Base-by-base conservation (phyloP, 73 alveolate genomes). In the Paramecium octaurelia region DNA sequence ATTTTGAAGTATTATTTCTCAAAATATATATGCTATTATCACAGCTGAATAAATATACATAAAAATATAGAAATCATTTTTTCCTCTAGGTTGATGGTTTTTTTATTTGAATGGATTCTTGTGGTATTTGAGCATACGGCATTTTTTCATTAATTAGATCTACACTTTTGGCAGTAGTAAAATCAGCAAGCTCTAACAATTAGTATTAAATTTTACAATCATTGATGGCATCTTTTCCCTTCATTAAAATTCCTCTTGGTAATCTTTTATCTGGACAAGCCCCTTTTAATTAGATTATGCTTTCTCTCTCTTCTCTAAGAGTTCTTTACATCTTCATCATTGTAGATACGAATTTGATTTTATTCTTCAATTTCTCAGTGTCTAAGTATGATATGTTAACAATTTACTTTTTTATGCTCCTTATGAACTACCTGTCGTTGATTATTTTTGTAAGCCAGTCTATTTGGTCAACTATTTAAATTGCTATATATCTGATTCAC, bases 181-280 rank as follows among this genome's bases (percentile, higher is more conserved):
- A 87, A 48, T 87, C 83, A 36, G 89, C 93, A 38, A 35, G 64
- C 70, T 86, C 43, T 60, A 24, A 36, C 8, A 18, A 24, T 20
- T 35, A 36, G 8, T 4, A 14, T 35, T 14, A 8, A 46, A 10
- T 58, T 24, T 60, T 87, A 87, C 93, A 40, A 23, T 87, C 93
- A 42, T 60, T 68, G 31, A 97, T 95, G n/a, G 99, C 99, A 48
- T 92, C 94, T 46, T 88, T 95, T 35, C 99, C 98, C 86, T 95
- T 95, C 9, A 95, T 94, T n/a, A 95, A 93, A 29, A 96, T 86
- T 6, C 99, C 99, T 86, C 86, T 89, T 9, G 99, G 99, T 21
- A 96, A 94, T 89, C 96, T 94, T 58, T 95, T 95, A 71, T 96
- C 99, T 21, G 99, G 97, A 88, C 98, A 95, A 59, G 95, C 92